Evolutionary conservation across 768 basidiomycete genomes (phyloP).

Genomic region (Hericium rajendrae): DNA sequence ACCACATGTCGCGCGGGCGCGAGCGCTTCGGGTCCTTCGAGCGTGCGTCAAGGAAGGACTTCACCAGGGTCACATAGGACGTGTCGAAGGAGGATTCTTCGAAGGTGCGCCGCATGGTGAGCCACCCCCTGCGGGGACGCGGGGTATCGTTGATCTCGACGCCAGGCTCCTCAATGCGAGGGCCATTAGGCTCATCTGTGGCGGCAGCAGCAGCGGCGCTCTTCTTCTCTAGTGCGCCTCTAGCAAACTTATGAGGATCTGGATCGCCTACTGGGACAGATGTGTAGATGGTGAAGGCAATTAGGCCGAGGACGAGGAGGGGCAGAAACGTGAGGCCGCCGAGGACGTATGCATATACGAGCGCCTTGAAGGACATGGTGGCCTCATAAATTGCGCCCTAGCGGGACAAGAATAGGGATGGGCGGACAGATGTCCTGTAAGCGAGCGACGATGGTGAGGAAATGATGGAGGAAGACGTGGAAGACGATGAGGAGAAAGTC

Average conservation of each 20-base stretch:
- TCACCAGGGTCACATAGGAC: conserved; percentile 72
- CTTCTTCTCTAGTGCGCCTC: conserved; percentile 20
- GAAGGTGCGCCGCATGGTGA: conserved; percentile 73
- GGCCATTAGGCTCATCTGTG: conserved; percentile 21
- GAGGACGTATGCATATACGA: conserved; percentile 78
- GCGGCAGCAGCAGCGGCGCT: conserved; percentile 9
- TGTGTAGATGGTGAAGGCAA: conserved; percentile 71
- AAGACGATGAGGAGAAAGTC: too few relatives aligned
- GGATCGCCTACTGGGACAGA: conserved; percentile 67
- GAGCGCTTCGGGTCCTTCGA: conserved; percentile 79
- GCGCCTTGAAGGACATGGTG: conserved; percentile 56
- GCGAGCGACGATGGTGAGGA: neutral
- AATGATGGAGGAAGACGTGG: neutral
- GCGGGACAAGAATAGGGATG: neutral
- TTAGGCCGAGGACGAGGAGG: conserved; percentile 45
- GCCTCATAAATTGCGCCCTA: conserved; percentile 5
- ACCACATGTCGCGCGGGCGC: conserved; percentile 89
- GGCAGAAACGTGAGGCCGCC: conserved; percentile 90
- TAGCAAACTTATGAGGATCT: conserved; percentile 30
- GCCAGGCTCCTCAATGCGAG: conserved; percentile 14
- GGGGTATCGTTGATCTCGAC: conserved; percentile 45
- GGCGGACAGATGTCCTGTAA: neutral
- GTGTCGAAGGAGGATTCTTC: conserved; percentile 54
- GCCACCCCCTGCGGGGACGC: conserved; percentile 68
- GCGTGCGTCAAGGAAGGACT: conserved; percentile 69